Base-by-base conservation (phyloP, 2,329 filamentous ascomycete genomes). In the Fusarium sp. region DNA sequence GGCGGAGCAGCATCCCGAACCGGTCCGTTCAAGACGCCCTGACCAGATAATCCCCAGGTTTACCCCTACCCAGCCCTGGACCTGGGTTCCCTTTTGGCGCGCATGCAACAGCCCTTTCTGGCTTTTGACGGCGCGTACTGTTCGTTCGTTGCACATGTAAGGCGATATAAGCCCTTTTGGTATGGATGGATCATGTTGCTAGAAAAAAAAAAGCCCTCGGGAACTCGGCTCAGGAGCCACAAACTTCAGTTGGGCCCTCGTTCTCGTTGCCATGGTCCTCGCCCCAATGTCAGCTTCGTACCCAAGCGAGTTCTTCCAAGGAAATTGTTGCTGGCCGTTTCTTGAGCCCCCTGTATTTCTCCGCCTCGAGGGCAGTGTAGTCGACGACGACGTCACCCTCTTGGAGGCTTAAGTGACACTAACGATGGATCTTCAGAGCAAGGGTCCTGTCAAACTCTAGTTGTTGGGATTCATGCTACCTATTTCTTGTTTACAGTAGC, bases 1-100 rank as follows among this genome's bases (percentile, higher is more conserved):
- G 71, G 71, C 73, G 74, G 73, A 74, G 72, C 62, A 65, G 50
- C 73, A 69, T 62, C 73, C 75, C 69, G 70, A 77, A 73, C 67
- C 60, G 64, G 71, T 67, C 74, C 70, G 67, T 45, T 66, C 64
- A 31, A 31, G 10, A 65, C 24, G 71, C 62, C 71, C 67, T 72
- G 71, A 68, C 22, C 22, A 50, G 45, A 27, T 10, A 27, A 73
- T 52, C 72, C 72, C 72, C 72, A 75, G 72, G 72, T 75, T 75
- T 75, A 75, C 62, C 72, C 71, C 66, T 73, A 67, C 69, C 24
- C 62, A 4, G 45, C 45, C 37, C 37, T 14, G 37, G 24, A 24
- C 31, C 33, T 31, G 29, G 14, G 31, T 37, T 57, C 31, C 54
- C 57, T 67, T 63, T 33, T 57, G 45, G 37, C 18, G 56, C 56